Conservation (phyloP, 2,329 filamentous ascomycete genomes). For the Diaporthe sp. region DNA sequence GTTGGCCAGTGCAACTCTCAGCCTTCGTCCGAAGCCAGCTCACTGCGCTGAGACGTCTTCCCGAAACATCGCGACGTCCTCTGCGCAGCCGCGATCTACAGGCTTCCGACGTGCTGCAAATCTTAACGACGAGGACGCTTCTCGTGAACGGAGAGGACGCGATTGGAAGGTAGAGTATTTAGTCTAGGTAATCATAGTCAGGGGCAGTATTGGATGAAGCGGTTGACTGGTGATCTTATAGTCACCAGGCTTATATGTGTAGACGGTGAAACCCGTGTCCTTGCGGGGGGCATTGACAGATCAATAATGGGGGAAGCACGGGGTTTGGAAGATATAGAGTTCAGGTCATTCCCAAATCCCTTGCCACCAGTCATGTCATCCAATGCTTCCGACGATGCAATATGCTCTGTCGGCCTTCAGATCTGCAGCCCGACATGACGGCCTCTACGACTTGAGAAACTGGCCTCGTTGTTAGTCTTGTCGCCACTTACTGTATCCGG, state of each 20-base stretch:
- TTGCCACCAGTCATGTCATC: background rate
- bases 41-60: conserved; percentile 12
- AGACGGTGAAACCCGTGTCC: conserved; percentile 22
- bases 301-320: background rate
- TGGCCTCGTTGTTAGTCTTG: background rate
- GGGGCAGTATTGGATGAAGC: background rate
- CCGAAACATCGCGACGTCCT: conserved; percentile 11
- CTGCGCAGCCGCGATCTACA: conserved; percentile 3
- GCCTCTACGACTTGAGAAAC: background rate
- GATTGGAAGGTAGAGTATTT: background rate
- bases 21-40: conserved; percentile 14
- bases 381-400: background rate
- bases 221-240: background rate
- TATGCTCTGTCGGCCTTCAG: background rate
- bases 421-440: background rate
- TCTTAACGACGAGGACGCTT: background rate
- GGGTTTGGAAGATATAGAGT: background rate
- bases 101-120: background rate
- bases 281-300: background rate
- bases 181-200: background rate
- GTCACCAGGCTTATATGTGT: background rate
- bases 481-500: conserved; percentile 6
- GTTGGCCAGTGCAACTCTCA: background rate
- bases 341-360: background rate
- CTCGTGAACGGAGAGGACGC: background rate